Conservation (phyloP, 78 protist species). For the Chrysochromulina tobinii region DNA sequence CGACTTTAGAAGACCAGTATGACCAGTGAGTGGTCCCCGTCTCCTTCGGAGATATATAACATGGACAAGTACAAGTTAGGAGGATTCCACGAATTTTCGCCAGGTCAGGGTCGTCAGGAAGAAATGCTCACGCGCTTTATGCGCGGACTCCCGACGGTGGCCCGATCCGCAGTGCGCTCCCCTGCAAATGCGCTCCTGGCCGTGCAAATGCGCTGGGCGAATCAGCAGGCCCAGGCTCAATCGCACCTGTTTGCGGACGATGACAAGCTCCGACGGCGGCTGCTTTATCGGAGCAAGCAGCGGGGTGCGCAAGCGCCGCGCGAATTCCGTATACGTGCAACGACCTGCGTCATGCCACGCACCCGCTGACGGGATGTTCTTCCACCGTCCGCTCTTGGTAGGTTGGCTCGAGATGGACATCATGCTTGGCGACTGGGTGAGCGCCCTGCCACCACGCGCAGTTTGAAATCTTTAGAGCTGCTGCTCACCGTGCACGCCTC, state of each 20-base stretch:
- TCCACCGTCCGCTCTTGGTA: neutral
- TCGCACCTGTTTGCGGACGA: neutral
- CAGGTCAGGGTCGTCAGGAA: no score
- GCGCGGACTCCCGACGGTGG: no score
- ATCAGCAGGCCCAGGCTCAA: conserved; percentile 10
- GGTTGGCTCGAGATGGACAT: conserved; percentile 26
- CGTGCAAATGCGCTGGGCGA: neutral
- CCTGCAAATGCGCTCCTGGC: no score
- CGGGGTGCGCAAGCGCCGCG: neutral
- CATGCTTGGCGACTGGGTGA: conserved; percentile 10
- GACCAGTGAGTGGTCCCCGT: no score
- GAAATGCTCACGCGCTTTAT: no score
- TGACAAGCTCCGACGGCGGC: neutral
- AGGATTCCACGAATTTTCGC: no score
- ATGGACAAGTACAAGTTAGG: no score
- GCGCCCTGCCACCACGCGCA: neutral
- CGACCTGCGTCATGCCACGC: neutral
- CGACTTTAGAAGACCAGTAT: no score
- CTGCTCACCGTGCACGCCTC: no score
- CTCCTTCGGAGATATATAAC: no score
- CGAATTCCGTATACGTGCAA: neutral
- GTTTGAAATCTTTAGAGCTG: no score
- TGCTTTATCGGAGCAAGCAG: conserved; percentile 15
- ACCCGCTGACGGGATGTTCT: neutral
- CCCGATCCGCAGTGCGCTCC: no score